These are phyloP conservation scores for Spiraea crenata DNA, from an alignment of 331 rosid genomes.

Conservation along the genomic window DNA sequence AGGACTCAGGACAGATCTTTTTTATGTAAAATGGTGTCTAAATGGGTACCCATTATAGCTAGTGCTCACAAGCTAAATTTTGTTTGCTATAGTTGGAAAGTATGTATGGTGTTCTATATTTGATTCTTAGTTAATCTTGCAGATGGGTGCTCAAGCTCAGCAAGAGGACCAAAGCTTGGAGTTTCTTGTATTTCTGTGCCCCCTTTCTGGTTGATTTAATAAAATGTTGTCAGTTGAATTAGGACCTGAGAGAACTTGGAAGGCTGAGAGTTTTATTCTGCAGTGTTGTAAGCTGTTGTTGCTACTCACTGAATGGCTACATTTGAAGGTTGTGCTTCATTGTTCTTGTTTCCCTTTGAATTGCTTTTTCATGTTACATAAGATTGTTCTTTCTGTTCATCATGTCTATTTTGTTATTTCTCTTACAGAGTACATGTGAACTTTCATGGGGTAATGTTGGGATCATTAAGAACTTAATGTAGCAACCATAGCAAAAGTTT, in stretches of 20 bases:
- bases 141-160: conserved; percentile 36
- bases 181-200: conserved; percentile 13
- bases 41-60: too few species aligned
- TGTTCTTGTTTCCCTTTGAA: not conserved
- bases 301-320: conserved; percentile 7
- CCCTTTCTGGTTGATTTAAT: conserved; percentile 16
- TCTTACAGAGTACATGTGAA: not conserved
- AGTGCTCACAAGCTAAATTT: not conserved
- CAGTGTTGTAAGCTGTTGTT: not conserved
- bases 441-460: not conserved
- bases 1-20: not conserved
- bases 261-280: conserved; percentile 15
- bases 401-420: too few species aligned
- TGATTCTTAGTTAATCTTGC: conserved; percentile 30
- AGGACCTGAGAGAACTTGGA: conserved; percentile 15
- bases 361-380: not conserved
- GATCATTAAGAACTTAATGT: not conserved
- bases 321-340: conserved; percentile 7
- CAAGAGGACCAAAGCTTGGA: conserved; percentile 21
- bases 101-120: not conserved
- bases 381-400: too few species aligned
- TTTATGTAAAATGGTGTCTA: not conserved
- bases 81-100: not conserved
- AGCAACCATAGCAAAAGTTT: too few species aligned
- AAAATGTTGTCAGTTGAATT: conserved; percentile 26